Evolutionary conservation across 208 protist species (phyloP), one percentile per base, ranked within the genome.

Genomic region (Acanthamoeba comandoni): DNA sequence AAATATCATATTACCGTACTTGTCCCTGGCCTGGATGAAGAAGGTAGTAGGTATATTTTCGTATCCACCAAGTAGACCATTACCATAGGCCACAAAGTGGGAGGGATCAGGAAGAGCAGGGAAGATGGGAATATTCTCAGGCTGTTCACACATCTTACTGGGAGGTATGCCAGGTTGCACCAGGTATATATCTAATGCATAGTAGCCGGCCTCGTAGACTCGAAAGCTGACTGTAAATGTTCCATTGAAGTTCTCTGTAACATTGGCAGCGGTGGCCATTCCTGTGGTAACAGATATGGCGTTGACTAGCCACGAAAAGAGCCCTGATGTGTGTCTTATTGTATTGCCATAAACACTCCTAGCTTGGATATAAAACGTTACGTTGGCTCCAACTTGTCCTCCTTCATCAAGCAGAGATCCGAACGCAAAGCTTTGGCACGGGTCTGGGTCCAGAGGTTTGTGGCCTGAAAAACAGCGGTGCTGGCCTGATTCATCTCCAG

Each of bases 1-100:
- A 19, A 65, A 77, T 35, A 90, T 75, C 24, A 69, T 90, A 52
- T 90, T 90, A 24, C 62, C 84, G 62, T 62, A 90, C 22, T 60
- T 60, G 51, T 90, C 84, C 31, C 64, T 49, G 17, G 17, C 31
- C 64, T 75, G 62, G n/a, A 90, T 60, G 24, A 49, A 58, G 84
- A 90, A 90, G 49, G 24, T 65, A 0, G 58, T 48, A 5, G 84
- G 84, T 9, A 90, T 52, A 1, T 60, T 29, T 48, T 70, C 49
- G 24, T 62, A 75, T 43, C 62, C 84, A 11, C 15, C 53, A 17
- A 13, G 9, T 9, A 90, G 48, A 2, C 84, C 84, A 9, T 55
- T 53, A 48, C 84, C 84, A 75, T 60, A 87, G 15, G 53, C 77
- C 9, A 64, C 29, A 60, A 31, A 87, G 77, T 87, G 62, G 11